Percentiles rank a stretch among this genome's conserved stretches.
Evolutionary conservation across 2,329 filamentous ascomycete species (phyloP).

Genomic region (Aspergillus ochraceus): DNA sequence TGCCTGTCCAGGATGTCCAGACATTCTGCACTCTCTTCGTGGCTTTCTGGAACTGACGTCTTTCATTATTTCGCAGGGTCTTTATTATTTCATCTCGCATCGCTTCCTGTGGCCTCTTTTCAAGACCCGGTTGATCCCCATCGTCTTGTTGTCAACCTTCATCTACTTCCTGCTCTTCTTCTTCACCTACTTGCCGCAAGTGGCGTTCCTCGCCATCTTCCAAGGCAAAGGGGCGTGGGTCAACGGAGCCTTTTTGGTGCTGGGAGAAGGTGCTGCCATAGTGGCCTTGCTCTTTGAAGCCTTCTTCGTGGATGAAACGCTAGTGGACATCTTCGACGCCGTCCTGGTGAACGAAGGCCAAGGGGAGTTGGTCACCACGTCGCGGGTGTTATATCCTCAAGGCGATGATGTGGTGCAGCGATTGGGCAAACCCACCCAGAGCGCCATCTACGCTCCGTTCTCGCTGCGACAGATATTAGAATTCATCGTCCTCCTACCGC

Average conservation of each 20-base stretch:
- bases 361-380: constrained; percentile 65
- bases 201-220: constrained; percentile 84
- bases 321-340: constrained; percentile 82
- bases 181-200: constrained; percentile 85
- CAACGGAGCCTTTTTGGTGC: constrained; percentile 79
- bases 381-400: constrained; percentile 66
- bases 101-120: constrained; percentile 82
- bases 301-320: constrained; percentile 76
- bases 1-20: constrained; percentile 1
- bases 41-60: background rate
- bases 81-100: constrained; percentile 77
- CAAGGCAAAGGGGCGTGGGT: constrained; percentile 86
- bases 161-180: constrained; percentile 85
- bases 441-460: constrained; percentile 82
- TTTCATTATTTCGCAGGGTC: constrained; percentile 54
- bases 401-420: constrained; percentile 72
- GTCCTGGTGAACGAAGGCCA: constrained; percentile 75
- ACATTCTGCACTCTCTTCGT: no score
- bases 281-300: constrained; percentile 71
- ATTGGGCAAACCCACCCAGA: constrained; percentile 76
- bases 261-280: constrained; percentile 65
- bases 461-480: constrained; percentile 88
- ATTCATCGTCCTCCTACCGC: constrained; percentile 72
- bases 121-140: constrained; percentile 71
- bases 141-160: constrained; percentile 77